Evolutionary conservation across 192 early-diverging fungal genomes (phyloP), one percentile per base, ranked within the genome.

Genomic region (Coemansia sp.): DNA sequence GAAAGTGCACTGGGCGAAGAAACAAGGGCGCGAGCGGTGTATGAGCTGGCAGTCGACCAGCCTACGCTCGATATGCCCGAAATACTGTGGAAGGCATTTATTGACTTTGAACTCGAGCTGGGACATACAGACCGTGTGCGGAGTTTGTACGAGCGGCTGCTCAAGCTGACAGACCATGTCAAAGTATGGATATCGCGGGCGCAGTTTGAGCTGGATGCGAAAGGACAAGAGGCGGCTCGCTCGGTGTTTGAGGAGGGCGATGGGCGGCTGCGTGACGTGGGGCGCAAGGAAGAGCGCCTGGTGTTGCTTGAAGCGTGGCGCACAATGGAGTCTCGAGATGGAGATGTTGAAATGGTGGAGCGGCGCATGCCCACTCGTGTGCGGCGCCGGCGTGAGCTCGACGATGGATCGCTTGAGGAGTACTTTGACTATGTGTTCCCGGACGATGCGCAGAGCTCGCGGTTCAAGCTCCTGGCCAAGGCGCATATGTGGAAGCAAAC

Each of bases 351-450:
- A n/a, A 64, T 35, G 8, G 92, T 96, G 1, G 82, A 91, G 79
- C 72, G 65, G 15, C 86, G 87, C 64, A 87, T 94, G 88, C 97
- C 97, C 38, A 88, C 88, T 56, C 85, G 92, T 49, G 94, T 99
- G 75, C 95, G 96, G 76, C 92, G 90, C 72, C 85, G 94, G 62
- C 84, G 95, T 48, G 79, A 84, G 61, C 68, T 81, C 17, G 83
- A 81, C 19, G 84, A 81, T 19, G 82, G 82, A 27, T 85, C 89
- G 22, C 86, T 90, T 88, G 97, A 99, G 72, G 97, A 99, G 85
- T 99, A 96, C 86, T 94, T 91, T 84, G 96, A 98, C 66, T 98
- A 98, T 74, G 89, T 99, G 54, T 99, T 97, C 76, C 94, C 95
- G 27, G 97, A 99, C 60, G 97, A 99, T 64, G 83, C 83, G 5